A percentile compares a stretch with the other conserved stretches of the same genome.
Conservation (phyloP, 129 eudicot genomes). For the Dittrichia graveolens region DNA sequence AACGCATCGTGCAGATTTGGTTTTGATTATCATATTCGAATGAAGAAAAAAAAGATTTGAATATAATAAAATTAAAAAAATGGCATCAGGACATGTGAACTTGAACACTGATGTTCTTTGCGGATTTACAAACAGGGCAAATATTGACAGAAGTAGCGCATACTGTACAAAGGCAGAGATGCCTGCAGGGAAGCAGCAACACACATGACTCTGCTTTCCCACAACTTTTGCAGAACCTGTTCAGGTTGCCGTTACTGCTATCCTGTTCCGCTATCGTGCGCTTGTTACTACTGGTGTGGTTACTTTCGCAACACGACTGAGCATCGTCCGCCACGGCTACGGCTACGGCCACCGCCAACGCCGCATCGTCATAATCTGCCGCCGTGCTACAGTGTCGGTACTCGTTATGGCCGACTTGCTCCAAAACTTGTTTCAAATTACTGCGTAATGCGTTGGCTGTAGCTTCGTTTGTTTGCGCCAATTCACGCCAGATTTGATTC, state of each 20-base stretch:
- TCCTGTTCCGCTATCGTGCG: slow-evolving; percentile 1
- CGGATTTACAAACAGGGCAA: slow-evolving; percentile 60
- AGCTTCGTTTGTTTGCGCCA: slow-evolving; percentile 82
- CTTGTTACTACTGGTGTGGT: not conserved
- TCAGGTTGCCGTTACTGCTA: not conserved
- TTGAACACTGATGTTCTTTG: slow-evolving; percentile 55
- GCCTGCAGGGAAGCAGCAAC: slow-evolving; percentile 72
- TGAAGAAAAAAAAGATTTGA: too few relatives aligned
- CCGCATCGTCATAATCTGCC: slow-evolving; percentile 16
- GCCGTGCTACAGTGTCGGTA: slow-evolving; percentile 7
- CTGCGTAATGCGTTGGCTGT: slow-evolving; percentile 59
- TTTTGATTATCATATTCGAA: not conserved
- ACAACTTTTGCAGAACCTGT: slow-evolving; percentile 52
- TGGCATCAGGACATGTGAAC: slow-evolving; percentile 46
- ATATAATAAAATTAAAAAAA: not conserved
- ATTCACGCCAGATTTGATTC: slow-evolving; percentile 70
- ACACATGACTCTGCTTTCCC: slow-evolving; percentile 62
- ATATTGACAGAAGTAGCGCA: slow-evolving; percentile 50
- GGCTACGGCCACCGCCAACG: not conserved
- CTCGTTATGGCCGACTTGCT: slow-evolving; percentile 33
- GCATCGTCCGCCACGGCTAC: slow-evolving; percentile 35
- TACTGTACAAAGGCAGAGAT: slow-evolving; percentile 56
- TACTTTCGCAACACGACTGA: slow-evolving; percentile 67
- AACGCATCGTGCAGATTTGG: not conserved
- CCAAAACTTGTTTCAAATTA: slow-evolving; percentile 61